phyloP scores from a whole-genome alignment of 495 filamentous ascomycete species.

The Hypoxylon intermedium region DNA sequence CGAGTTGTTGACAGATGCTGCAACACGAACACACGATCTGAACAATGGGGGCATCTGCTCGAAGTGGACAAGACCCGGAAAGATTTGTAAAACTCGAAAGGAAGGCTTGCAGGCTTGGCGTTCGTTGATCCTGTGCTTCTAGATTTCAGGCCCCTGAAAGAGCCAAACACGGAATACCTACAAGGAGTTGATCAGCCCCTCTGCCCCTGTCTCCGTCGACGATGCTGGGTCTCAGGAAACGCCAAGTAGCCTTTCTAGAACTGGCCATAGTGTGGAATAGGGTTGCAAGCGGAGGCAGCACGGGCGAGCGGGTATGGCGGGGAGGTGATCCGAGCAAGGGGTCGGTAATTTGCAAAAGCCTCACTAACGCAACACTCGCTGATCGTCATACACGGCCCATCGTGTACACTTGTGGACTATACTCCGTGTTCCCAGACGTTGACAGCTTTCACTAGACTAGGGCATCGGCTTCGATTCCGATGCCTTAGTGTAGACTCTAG shows the following conservation, averaged over 20 bases:
- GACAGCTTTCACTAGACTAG: conserved; percentile 15
- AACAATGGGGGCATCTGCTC: not conserved
- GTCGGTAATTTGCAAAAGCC: not conserved
- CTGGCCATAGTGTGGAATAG: conserved; percentile 6
- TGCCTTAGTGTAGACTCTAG: no score
- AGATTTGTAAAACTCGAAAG: not conserved
- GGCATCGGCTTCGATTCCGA: conserved; percentile 12
- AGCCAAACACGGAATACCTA: not conserved
- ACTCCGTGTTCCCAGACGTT: conserved; percentile 22
- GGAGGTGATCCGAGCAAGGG: conserved; percentile 25
- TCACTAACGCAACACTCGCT: conserved; percentile 8
- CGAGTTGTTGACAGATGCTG: no score
- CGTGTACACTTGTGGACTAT: conserved; percentile 2
- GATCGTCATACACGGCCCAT: conserved; percentile 11
- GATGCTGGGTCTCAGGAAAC: not conserved
- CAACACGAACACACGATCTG: not conserved
- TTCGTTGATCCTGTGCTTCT: not conserved
- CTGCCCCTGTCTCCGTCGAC: not conserved
- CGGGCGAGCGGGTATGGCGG: conserved; percentile 8
- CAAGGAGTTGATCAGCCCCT: not conserved
- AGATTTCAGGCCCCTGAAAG: conserved; percentile 1
- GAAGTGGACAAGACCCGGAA: not conserved
- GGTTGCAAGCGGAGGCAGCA: conserved; percentile 8
- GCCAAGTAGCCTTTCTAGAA: not conserved
- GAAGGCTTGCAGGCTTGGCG: conserved; percentile 3